Conservation (phyloP, 2,329 filamentous ascomycete genomes). For the Mycosphaerella sp. region DNA sequence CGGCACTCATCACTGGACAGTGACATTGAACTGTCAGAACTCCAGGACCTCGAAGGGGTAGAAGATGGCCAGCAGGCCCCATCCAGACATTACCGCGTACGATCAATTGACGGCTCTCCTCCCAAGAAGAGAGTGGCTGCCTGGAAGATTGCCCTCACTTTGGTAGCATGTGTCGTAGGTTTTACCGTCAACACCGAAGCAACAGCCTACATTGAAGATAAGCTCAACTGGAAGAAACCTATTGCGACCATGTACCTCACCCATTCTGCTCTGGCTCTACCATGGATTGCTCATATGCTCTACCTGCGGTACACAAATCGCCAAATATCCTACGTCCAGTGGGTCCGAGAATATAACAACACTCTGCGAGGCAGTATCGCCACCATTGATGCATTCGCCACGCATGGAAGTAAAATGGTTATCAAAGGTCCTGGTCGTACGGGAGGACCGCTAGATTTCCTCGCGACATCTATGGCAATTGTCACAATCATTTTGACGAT, state of each 20-base stretch:
- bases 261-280: constrained; percentile 29
- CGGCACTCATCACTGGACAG: constrained; percentile 19
- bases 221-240: constrained; percentile 31
- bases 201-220: constrained; percentile 31
- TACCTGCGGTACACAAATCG: constrained; percentile 24
- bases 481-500: constrained; percentile 29
- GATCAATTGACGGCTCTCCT: constrained; percentile 9
- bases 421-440: constrained; percentile 23
- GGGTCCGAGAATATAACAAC: constrained; percentile 31
- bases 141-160: constrained; percentile 21
- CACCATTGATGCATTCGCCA: constrained; percentile 29
- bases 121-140: constrained; percentile 16
- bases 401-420: constrained; percentile 22
- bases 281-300: constrained; percentile 28
- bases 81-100: constrained; percentile 14
- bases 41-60: constrained; percentile 3
- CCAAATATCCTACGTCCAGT: constrained; percentile 21
- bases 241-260: constrained; percentile 32
- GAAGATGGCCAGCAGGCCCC: constrained; percentile 20
- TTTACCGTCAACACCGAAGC: constrained; percentile 32
- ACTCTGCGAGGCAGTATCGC: constrained; percentile 25
- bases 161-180: constrained; percentile 27
- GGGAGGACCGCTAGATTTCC: constrained; percentile 29
- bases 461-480: constrained; percentile 28
- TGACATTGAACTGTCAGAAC: constrained; percentile 14